Evolutionary conservation across 2,329 filamentous ascomycete genomes (phyloP), one percentile per base, ranked within the genome.

Genomic region (Dactylellina parvicollis): DNA sequence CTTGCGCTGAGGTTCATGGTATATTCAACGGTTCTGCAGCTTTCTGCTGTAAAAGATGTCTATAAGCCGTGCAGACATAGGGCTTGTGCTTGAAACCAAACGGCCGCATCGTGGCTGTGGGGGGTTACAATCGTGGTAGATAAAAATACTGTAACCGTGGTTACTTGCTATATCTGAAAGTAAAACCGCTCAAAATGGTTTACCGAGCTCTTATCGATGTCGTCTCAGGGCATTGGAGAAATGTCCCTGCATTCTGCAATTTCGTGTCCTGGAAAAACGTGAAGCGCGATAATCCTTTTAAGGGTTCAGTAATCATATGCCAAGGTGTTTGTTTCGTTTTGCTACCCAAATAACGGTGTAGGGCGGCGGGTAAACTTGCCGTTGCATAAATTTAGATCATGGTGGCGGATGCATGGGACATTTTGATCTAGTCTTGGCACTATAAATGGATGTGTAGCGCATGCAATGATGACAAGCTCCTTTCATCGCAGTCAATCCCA

Each of bases 291-390:
- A 40, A 16, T 40, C 26, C 16, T 55, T 38, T 18, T 10, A 40
- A 14, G 2, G 24, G 50, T 24, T 55, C 50, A 55, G 32, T 55
- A 55, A 55, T 55, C 46, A 50, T 28, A 22, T 40, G 50, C 30
- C 32, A 55, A 55, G 50, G 12, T 3, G 30, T 46, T 22, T 24
- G 16, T 4, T 32, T 32, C 7, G 10, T 4, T 52, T 24, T 16
- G 8, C n/a, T 38, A 26, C 50, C 32, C 18, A 16, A 38, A 55
- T 40, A 18, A 18, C 9, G 14, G 22, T 22, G 20, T 42, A 32
- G 32, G 34, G 30, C 22, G 30, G 14, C 5, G n/a, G 12, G 26
- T 18, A 56, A 56, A 56, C 52, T 10, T 56, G 52, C 34, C 52
- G 22, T 9, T 18, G 26, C 20, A 42, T 38, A 56, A 56, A 56